Base-by-base conservation (phyloP, 192 early-diverging fungal species). In the Backusella morwellensis region DNA sequence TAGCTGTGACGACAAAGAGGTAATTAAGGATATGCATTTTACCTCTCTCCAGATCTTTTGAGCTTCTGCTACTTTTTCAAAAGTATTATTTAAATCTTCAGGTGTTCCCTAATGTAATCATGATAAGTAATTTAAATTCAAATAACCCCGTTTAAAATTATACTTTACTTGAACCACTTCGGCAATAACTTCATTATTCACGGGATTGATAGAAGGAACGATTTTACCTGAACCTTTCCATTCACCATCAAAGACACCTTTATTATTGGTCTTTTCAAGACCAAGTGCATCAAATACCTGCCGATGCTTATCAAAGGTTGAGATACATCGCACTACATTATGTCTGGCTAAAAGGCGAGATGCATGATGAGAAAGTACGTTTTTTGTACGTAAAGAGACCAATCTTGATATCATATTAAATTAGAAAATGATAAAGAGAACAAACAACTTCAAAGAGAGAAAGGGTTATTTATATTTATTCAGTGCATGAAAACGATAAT, bases 141-240 rank as follows among this genome's bases (percentile, higher is more conserved):
- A 32, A 40, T 40, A 40, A 40, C 6, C 38, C 14, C 3, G 4
- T 21, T 17, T 38, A 36, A 68, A 68, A 35, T 19, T 32, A 32
- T 26, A 36, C 71, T 85, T 80, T 84, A 88, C 95, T 11, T 90
- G 91, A 52, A 87, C 86, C 29, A 97, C 93, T 70, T 89, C 85
- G 42, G 91, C 97, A 71, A 98, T 92, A 36, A 94, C 86, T 72
- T 94, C 88, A 84, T 94, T 93, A 47, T 95, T 95, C n/a, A 92
- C 93, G 34, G 92, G 92, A 82, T 87, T 92, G 73, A 88, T 75
- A 2, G 92, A 90, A 59, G 91, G 88, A 63, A 90, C 82, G 7
- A 90, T 81, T 29, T 84, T 81, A 34, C 90, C 91, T 68, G 85
- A 87, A 70, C 91, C 92, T 67, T 84, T 85, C 93, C 93, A 94